Conservation (phyloP, 2,329 filamentous ascomycete genomes). For the Fusarium bactridioides region DNA sequence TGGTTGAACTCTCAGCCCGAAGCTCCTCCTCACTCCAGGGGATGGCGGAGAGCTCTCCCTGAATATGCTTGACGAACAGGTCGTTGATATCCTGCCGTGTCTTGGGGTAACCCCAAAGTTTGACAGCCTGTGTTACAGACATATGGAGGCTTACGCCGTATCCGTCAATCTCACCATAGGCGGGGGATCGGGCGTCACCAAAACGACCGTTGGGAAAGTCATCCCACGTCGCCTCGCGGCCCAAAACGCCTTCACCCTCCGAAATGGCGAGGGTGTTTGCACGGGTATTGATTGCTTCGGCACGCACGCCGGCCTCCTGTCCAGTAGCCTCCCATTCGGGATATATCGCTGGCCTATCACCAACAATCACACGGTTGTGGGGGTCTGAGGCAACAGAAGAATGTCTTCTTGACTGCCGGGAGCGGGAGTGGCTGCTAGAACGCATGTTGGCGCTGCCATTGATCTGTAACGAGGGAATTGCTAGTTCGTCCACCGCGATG, state of each 20-base stretch:
- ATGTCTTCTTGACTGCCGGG: slow-evolving; percentile 63
- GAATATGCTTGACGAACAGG: slow-evolving; percentile 83
- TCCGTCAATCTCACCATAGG: slow-evolving; percentile 97
- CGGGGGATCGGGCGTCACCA: slow-evolving; percentile 90
- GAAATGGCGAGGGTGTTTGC: slow-evolving; percentile 91
- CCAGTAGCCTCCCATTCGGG: slow-evolving; percentile 77
- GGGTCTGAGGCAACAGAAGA: slow-evolving; percentile 86
- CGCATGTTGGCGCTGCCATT: slow-evolving; percentile 55
- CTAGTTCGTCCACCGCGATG: slow-evolving; percentile 55
- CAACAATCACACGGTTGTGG: slow-evolving; percentile 86
- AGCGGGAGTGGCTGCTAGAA: slow-evolving; percentile 47
- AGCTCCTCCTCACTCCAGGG: slow-evolving; percentile 95
- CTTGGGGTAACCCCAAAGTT: slow-evolving; percentile 84
- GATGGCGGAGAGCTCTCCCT: slow-evolving; percentile 79
- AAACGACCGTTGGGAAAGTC: slow-evolving; percentile 97
- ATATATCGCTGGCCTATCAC: slow-evolving; percentile 65
- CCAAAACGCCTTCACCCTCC: slow-evolving; percentile 88
- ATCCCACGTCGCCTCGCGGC: slow-evolving; percentile 97
- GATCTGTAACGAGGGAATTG: slow-evolving; percentile 49
- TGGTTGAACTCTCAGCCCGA: slow-evolving; percentile 82
- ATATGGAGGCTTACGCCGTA: slow-evolving; percentile 97
- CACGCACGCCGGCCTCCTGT: slow-evolving; percentile 78
- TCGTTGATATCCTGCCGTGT: slow-evolving; percentile 75
- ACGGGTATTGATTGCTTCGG: slow-evolving; percentile 76
- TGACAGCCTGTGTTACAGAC: slow-evolving; percentile 81